phyloP scores from a whole-genome alignment of 257 asterid genomes.

The Solanum peruvianum region DNA sequence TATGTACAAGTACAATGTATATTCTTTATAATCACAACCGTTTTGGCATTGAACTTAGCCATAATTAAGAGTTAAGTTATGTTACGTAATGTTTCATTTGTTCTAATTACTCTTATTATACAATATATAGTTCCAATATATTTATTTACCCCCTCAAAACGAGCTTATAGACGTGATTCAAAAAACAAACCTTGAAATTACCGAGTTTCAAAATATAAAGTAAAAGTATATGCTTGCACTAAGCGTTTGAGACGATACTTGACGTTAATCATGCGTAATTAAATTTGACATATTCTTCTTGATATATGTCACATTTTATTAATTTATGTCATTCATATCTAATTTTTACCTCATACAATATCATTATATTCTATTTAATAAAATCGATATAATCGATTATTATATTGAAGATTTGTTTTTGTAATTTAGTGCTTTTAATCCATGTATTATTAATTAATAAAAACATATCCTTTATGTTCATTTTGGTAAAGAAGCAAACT shows the following conservation, averaged over 20 bases:
- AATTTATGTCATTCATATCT: neutral
- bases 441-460: neutral
- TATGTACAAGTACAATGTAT: neutral
- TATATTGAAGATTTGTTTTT: neutral
- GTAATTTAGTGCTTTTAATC: neutral
- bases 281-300: neutral
- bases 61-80: neutral
- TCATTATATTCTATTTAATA: neutral
- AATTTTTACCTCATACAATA: neutral
- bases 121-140: neutral
- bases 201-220: neutral
- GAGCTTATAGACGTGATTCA: neutral
- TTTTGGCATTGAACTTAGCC: neutral
- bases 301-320: neutral
- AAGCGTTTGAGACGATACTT: neutral
- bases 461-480: neutral
- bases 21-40: neutral
- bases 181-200: neutral
- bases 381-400: neutral
- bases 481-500: neutral
- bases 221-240: neutral
- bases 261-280: neutral
- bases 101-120: neutral
- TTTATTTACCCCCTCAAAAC: neutral
- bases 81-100: neutral